Conservation (phyloP, 768 basidiomycete genomes). For the Amanita phalloides region DNA sequence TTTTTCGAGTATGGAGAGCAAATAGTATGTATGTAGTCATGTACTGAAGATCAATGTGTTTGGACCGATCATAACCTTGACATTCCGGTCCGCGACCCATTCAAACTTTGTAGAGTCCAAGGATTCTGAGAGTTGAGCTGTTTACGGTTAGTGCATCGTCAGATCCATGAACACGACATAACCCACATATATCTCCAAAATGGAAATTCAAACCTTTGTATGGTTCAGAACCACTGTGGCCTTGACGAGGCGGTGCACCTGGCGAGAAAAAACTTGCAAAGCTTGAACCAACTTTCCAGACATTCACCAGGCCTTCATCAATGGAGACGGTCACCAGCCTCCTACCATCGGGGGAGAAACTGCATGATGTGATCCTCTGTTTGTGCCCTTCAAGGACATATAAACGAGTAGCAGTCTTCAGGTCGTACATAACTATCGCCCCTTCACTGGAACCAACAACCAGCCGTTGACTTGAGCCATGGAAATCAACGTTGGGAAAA, state of each 20-base stretch:
- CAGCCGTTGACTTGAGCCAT: constrained; percentile 75
- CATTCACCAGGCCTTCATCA: constrained; percentile 73
- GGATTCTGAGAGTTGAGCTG: not conserved
- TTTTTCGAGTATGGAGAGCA: not conserved
- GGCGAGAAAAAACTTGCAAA: constrained; percentile 85
- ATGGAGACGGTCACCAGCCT: constrained; percentile 81
- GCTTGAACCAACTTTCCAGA: constrained; percentile 94
- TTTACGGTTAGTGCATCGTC: not conserved
- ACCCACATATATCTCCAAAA: constrained; percentile 72
- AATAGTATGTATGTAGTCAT: not conserved
- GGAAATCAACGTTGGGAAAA: constrained; percentile 92
- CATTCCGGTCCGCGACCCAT: constrained; percentile 4
- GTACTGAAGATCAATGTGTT: constrained; percentile 1
- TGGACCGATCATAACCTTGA: constrained; percentile 4
- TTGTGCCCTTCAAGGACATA: constrained; percentile 93
- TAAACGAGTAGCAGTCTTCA: constrained; percentile 89
- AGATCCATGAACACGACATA: not conserved
- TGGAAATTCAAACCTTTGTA: constrained; percentile 85
- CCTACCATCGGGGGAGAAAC: constrained; percentile 90
- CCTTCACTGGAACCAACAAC: constrained; percentile 94
- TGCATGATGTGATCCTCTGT: constrained; percentile 70
- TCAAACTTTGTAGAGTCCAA: constrained; percentile 4
- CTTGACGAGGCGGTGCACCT: constrained; percentile 87
- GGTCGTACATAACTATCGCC: constrained; percentile 90
- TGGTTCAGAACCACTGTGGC: constrained; percentile 69